These are phyloP conservation scores for Tetrahymena elliotti DNA, from an alignment of 73 alveolate genomes.

Conservation along the genomic window DNA sequence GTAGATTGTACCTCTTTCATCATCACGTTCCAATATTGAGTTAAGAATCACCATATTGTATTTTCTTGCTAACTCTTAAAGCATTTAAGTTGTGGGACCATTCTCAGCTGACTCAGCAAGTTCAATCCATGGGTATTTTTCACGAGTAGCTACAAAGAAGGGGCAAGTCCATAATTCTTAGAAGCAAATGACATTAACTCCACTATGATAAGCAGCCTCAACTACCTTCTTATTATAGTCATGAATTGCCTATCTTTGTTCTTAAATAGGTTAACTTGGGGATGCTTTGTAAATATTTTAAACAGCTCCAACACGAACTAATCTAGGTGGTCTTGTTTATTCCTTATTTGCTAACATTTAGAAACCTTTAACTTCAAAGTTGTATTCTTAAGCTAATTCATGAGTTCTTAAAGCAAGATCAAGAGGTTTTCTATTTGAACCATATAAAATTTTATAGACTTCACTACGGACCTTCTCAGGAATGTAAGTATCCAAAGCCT, in stretches of 20 bases:
- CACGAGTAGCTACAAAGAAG: conserved; percentile 49
- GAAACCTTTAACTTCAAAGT: conserved; percentile 9
- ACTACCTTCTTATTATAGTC: conserved; percentile 43
- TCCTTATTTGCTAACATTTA: conserved; percentile 11
- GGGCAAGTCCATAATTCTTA: conserved; percentile 51
- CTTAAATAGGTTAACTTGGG: conserved; percentile 40
- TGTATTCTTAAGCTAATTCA: not conserved
- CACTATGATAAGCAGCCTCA: conserved; percentile 48
- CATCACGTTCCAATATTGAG: conserved; percentile 50
- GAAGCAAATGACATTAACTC: conserved; percentile 48
- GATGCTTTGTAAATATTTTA: conserved; percentile 45
- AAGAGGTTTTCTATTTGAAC: not conserved
- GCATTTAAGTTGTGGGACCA: conserved; percentile 43
- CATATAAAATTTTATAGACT: conserved; percentile 33
- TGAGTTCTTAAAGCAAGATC: conserved; percentile 18
- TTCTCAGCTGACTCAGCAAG: conserved; percentile 40
- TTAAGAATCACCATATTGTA: conserved; percentile 49
- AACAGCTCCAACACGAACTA: conserved; percentile 51
- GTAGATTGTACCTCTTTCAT: conserved; percentile 35
- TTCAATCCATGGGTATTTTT: conserved; percentile 46
- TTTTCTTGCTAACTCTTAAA: conserved; percentile 37
- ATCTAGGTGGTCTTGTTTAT: conserved; percentile 24
- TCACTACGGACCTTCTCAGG: conserved; percentile 32
- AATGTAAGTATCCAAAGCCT: conserved; percentile 12
- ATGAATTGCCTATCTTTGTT: conserved; percentile 29